Conservation (phyloP, 2,329 filamentous ascomycete species). For the Pestalotiopsis sp. region DNA sequence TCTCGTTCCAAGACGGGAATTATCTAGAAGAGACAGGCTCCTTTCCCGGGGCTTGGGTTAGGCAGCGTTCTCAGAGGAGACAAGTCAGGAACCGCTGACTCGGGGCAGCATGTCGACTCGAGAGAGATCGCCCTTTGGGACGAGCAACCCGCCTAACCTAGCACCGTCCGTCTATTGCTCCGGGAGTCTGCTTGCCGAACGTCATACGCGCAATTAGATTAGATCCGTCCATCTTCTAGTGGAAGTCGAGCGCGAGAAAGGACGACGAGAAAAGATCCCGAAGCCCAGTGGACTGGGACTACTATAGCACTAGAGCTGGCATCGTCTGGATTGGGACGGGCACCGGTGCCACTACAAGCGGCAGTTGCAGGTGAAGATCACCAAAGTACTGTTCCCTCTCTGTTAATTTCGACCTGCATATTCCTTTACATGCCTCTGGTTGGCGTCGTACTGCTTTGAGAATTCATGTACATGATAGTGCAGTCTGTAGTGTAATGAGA, state of each 20-base stretch:
- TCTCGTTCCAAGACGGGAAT: too few relatives aligned
- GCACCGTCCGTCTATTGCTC: background rate
- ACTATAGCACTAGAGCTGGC: background rate
- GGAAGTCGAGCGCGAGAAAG: background rate
- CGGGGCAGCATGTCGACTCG: background rate
- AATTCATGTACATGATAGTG: background rate
- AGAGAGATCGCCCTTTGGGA: background rate
- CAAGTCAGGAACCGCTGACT: background rate
- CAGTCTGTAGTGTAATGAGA: background rate
- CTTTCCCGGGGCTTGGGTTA: background rate
- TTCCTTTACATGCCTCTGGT: background rate
- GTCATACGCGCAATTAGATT: background rate
- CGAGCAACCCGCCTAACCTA: too few relatives aligned
- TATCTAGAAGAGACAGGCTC: too few relatives aligned
- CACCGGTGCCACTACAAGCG: background rate
- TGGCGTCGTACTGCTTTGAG: background rate
- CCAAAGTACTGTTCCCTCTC: background rate
- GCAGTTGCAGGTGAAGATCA: background rate
- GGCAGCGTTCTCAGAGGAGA: background rate
- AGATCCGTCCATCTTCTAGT: background rate
- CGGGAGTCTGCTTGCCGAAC: background rate
- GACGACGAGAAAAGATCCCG: background rate
- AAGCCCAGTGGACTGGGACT: background rate
- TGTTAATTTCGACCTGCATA: background rate
- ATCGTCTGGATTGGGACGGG: background rate